Evolutionary conservation across 352 stramenopile genomes (phyloP).

Genomic region (Pythium sp.): DNA sequence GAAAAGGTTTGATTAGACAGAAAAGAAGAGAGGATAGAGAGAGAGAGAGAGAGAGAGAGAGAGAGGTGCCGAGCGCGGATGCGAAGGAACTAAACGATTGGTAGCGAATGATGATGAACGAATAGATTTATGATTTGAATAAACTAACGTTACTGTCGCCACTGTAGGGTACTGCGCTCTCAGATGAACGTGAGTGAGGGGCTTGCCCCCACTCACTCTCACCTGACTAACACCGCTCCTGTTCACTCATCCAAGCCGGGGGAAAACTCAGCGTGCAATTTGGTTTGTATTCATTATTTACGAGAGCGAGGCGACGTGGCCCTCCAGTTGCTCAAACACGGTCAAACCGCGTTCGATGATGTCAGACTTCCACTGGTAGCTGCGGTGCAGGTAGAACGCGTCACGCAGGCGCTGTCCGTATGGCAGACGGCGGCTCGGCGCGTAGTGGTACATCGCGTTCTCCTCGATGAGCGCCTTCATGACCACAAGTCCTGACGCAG

Average conservation of each 20-base stretch:
- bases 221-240: neutral
- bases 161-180: neutral
- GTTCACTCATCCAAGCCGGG: neutral
- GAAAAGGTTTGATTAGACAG: neutral
- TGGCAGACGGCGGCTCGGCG: neutral
- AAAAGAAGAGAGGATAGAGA: neutral
- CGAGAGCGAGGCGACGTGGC: neutral
- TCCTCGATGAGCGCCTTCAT: neutral
- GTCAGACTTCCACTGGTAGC: constrained; percentile 49
- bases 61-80: neutral
- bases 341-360: constrained; percentile 43
- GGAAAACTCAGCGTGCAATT: neutral
- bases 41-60: neutral
- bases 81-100: constrained; percentile 5
- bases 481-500: neutral
- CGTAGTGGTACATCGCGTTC: neutral
- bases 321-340: constrained; percentile 40
- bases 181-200: no score
- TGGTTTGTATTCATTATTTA: neutral
- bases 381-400: constrained; percentile 74
- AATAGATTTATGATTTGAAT: constrained; percentile 2
- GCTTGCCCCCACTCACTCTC: no score
- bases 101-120: neutral
- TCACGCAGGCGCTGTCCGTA: constrained; percentile 31
- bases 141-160: neutral